phyloP scores from a whole-genome alignment of 768 basidiomycete species.

The Mycena indigotica region DNA sequence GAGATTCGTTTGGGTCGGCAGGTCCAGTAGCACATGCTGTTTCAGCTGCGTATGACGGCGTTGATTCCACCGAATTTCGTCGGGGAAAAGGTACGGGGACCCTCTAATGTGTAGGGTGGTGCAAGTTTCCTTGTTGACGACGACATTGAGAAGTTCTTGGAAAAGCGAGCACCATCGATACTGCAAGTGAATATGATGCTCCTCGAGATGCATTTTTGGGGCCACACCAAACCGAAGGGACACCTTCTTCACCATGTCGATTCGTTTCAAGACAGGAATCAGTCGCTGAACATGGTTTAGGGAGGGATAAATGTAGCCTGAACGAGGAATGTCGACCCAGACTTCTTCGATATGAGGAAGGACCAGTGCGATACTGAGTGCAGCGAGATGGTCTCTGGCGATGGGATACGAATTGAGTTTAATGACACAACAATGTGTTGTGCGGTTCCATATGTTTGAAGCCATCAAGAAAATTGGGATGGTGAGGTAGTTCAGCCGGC shows the following conservation, averaged over 20 bases:
- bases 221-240: not conserved
- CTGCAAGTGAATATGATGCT: not conserved
- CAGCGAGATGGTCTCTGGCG: not conserved
- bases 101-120: not conserved
- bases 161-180: conserved; percentile 1
- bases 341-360: not conserved
- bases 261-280: not conserved
- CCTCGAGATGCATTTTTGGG: not conserved
- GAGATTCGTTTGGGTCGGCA: not conserved
- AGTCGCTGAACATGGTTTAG: conserved; percentile 4
- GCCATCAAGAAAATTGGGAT: not conserved
- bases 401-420: not conserved
- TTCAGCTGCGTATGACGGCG: not conserved
- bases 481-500: conserved; percentile 2
- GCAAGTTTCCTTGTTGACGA: not conserved
- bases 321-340: not conserved
- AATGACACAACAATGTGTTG: not conserved
- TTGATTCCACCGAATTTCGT: not conserved
- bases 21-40: not conserved
- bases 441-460: not conserved
- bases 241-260: not conserved
- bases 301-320: not conserved
- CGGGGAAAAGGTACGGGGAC: conserved; percentile 1
- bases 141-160: not conserved
- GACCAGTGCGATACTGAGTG: not conserved